Evolutionary conservation across 176 grass and related monocot species (phyloP).

Genomic region (Stipa capillata): DNA sequence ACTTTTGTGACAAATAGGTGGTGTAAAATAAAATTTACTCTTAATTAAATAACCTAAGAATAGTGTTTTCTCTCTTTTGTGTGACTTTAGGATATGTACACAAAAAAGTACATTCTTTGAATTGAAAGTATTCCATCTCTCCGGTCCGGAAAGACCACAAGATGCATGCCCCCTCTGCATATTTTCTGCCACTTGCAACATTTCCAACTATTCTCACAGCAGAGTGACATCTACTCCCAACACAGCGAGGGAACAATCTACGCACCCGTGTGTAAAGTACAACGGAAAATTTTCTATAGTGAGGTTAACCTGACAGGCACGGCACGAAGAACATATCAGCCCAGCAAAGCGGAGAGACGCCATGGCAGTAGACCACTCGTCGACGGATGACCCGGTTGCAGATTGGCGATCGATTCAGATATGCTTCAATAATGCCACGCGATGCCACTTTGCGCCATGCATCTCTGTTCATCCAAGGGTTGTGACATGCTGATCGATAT

Average conservation of each 20-base stretch:
- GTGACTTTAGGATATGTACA: background rate
- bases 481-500: no score
- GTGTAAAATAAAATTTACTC: no score
- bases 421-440: background rate
- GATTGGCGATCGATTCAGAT: slow-evolving; percentile 9
- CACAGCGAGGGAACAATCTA: background rate
- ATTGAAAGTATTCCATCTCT: background rate
- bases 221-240: slow-evolving; percentile 1
- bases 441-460: slow-evolving; percentile 15
- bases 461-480: slow-evolving; percentile 9
- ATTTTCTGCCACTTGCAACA: background rate
- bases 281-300: background rate
- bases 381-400: background rate
- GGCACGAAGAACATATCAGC: background rate
- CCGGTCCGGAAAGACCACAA: background rate
- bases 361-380: background rate
- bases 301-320: slow-evolving; percentile 1
- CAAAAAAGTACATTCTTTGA: background rate
- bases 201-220: background rate
- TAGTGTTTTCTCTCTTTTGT: background rate
- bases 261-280: background rate
- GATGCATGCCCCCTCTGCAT: background rate
- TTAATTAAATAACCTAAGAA: no score
- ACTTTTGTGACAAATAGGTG: no score
- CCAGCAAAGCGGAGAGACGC: background rate